Evolutionary conservation across 495 filamentous ascomycete genomes (phyloP).

Genomic region (Ramalina intermedia): DNA sequence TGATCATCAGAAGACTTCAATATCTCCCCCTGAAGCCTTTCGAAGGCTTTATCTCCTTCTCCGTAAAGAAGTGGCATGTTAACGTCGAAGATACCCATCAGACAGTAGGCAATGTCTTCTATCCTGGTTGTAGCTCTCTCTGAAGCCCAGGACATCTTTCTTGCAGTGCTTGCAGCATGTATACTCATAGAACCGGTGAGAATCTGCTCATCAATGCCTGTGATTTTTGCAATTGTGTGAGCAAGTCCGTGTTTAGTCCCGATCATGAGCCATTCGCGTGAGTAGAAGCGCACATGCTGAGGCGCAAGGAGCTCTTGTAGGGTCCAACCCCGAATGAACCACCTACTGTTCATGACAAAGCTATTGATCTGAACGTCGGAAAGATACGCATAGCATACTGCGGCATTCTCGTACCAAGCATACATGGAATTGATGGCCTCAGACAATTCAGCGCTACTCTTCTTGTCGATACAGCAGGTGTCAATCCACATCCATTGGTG

Average conservation of each 20-base stretch:
- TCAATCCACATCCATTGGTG: conserved; percentile 25
- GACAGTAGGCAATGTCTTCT: conserved; percentile 22
- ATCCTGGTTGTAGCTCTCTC: conserved; percentile 15
- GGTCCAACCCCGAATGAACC: conserved; percentile 31
- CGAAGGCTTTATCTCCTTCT: conserved; percentile 20
- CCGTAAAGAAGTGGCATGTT: conserved; percentile 25
- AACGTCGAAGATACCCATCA: conserved; percentile 22
- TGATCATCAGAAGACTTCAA: conserved; percentile 12
- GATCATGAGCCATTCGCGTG: conserved; percentile 12
- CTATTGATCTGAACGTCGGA: conserved; percentile 8
- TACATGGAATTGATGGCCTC: conserved; percentile 23
- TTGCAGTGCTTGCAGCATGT: conserved; percentile 10
- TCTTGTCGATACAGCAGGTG: conserved; percentile 27
- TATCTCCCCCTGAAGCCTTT: conserved; percentile 19
- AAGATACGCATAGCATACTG: conserved; percentile 19
- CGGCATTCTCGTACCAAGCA: conserved; percentile 18
- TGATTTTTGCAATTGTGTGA: conserved; percentile 9
- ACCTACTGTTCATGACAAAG: conserved; percentile 5
- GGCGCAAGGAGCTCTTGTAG: conserved; percentile 28
- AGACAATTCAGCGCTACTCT: conserved; percentile 20
- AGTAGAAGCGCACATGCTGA: conserved; percentile 17
- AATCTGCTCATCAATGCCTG: conserved; percentile 12
- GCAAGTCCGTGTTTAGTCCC: conserved; percentile 14
- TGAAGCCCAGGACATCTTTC: conserved; percentile 20
- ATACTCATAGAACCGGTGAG: neutral